Conservation (phyloP, 1,139 yeast genomes). For the Hemisphaericaspora xylanilytica region DNA sequence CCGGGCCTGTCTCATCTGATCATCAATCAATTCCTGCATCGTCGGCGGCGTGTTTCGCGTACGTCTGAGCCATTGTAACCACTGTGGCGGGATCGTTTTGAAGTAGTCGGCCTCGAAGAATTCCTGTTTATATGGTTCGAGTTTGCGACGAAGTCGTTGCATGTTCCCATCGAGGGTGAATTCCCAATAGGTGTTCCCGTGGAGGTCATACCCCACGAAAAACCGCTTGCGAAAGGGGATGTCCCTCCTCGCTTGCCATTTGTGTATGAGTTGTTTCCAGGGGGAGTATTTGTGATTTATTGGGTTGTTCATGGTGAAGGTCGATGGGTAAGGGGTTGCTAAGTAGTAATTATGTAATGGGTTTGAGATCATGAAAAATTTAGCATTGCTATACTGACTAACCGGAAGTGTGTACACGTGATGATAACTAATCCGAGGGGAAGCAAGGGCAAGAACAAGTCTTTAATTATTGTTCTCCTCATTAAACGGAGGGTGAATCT, state of each 20-base stretch:
- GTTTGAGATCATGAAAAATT: no score
- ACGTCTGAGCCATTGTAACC: slow-evolving; percentile 79
- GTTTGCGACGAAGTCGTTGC: slow-evolving; percentile 47
- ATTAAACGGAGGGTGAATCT: no score
- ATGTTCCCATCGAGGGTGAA: slow-evolving; percentile 52
- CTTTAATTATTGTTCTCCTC: no score
- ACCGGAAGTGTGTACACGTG: no score
- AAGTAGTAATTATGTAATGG: no score
- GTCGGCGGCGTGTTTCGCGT: slow-evolving; percentile 62
- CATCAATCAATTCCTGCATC: slow-evolving; percentile 57
- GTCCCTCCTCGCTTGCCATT: slow-evolving; percentile 59
- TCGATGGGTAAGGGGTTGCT: neutral
- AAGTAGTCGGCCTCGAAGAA: slow-evolving; percentile 51
- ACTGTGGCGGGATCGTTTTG: slow-evolving; percentile 59
- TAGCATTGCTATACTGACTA: no score
- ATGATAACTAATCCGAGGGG: no score
- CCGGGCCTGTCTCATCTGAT: slow-evolving; percentile 53
- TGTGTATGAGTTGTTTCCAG: slow-evolving; percentile 48
- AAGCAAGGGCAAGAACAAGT: no score
- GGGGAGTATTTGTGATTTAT: slow-evolving; percentile 37
- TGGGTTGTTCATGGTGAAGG: slow-evolving; percentile 29
- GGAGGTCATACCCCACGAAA: slow-evolving; percentile 71
- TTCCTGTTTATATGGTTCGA: slow-evolving; percentile 44
- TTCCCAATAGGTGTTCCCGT: slow-evolving; percentile 87
- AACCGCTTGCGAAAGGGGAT: slow-evolving; percentile 64